phyloP scores from a whole-genome alignment of 768 basidiomycete genomes.

The Amanita fuliginea region DNA sequence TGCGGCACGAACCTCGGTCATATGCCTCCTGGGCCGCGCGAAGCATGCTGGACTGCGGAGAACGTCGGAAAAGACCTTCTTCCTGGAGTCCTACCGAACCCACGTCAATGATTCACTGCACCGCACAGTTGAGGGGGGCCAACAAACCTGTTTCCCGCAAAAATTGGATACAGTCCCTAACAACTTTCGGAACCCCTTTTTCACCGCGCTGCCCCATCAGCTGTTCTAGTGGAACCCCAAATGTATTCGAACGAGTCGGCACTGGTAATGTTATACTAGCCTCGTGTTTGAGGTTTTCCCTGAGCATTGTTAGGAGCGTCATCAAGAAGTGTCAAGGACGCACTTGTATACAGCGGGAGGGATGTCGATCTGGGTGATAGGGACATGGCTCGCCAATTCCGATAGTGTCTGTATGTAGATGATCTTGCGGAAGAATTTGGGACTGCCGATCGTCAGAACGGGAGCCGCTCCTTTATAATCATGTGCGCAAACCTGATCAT shows the following conservation, averaged over 20 bases:
- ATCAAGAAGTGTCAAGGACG: constrained; percentile 15
- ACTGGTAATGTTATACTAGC: constrained; percentile 55
- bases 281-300: constrained; percentile 75
- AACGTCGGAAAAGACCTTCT: constrained; percentile 78
- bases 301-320: constrained; percentile 14
- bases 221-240: constrained; percentile 74
- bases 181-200: constrained; percentile 73
- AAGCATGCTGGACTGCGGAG: constrained; percentile 58
- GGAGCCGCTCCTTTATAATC: not conserved
- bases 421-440: constrained; percentile 86
- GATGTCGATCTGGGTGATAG: constrained; percentile 82
- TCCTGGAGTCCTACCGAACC: constrained; percentile 43
- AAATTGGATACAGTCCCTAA: constrained; percentile 66
- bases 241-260: constrained; percentile 49
- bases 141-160: constrained; percentile 46
- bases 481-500: constrained; percentile 60
- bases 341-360: constrained; percentile 77
- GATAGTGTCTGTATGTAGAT: constrained; percentile 68
- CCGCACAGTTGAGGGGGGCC: constrained; percentile 9
- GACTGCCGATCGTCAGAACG: constrained; percentile 29
- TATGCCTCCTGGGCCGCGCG: constrained; percentile 76
- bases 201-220: constrained; percentile 79
- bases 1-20: constrained; percentile 47
- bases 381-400: constrained; percentile 64
- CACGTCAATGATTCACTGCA: not conserved